Evolutionary conservation across 2,329 filamentous ascomycete species (phyloP).

Genomic region (Gaeumannomyces tritici): DNA sequence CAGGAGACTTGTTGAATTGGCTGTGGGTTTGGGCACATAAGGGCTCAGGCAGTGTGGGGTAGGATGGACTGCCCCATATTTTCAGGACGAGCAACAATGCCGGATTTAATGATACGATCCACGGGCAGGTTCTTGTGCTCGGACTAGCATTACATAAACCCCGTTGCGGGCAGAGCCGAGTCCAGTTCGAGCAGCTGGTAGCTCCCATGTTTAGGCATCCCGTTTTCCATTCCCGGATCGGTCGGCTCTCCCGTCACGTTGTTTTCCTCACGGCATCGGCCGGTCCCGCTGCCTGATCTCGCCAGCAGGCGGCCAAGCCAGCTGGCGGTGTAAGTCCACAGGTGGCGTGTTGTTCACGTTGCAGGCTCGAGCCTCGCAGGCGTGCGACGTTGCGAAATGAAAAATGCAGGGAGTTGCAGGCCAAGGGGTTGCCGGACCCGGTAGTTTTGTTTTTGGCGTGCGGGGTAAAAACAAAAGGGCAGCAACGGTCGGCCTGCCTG

Average conservation of each 20-base stretch:
- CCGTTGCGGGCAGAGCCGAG: no score
- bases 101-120: no score
- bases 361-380: neutral
- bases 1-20: neutral
- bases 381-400: neutral
- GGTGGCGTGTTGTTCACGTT: neutral
- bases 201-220: no score
- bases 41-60: neutral
- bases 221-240: no score
- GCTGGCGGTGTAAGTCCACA: neutral
- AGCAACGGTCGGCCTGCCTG: neutral
- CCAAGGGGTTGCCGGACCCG: neutral
- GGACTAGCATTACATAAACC: no score
- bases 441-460: neutral
- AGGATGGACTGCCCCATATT: neutral
- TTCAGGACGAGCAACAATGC: no score
- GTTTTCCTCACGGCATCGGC: no score
- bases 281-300: neutral
- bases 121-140: no score
- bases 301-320: neutral
- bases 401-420: no score
- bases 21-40: neutral
- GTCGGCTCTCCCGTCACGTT: no score
- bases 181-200: no score
- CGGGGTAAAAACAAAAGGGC: neutral